Conservation (phyloP, 2,329 filamentous ascomycete genomes). For the Fusarium agapanthi region DNA sequence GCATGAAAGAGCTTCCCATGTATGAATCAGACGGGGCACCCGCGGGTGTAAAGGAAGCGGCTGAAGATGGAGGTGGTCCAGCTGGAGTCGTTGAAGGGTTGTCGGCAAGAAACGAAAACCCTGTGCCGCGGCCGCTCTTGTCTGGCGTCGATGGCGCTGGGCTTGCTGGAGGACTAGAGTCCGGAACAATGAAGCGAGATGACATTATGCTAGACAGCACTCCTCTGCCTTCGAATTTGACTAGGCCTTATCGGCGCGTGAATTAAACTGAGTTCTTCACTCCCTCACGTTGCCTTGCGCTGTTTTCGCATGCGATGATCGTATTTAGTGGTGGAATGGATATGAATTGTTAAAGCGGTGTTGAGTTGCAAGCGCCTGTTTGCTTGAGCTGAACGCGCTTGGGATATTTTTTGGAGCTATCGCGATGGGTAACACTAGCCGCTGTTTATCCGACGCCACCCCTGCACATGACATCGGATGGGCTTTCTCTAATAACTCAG, state of each 20-base stretch:
- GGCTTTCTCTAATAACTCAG: neutral
- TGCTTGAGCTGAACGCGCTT: conserved; percentile 35
- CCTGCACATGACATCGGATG: neutral
- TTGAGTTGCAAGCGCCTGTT: conserved; percentile 28
- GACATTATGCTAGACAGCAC: conserved; percentile 49
- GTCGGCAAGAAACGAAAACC: conserved; percentile 52
- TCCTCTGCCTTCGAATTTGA: conserved; percentile 18
- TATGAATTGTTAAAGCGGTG: conserved; percentile 24
- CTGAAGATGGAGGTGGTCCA: conserved; percentile 61
- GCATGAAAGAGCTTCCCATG: conserved; percentile 63
- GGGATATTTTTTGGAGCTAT: conserved; percentile 45
- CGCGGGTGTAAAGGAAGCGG: conserved; percentile 63
- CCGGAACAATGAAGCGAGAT: conserved; percentile 53
- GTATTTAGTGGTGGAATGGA: conserved; percentile 15
- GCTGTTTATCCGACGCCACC: conserved; percentile 34
- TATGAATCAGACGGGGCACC: conserved; percentile 65
- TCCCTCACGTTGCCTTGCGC: neutral
- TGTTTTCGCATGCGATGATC: conserved; percentile 20
- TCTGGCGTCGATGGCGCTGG: conserved; percentile 62
- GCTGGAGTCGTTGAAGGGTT: conserved; percentile 63
- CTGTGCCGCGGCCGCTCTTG: conserved; percentile 46
- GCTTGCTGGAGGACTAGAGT: conserved; percentile 53
- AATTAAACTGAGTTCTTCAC: conserved; percentile 1
- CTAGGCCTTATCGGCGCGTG: conserved; percentile 16
- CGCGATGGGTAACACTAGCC: conserved; percentile 36